Conservation (phyloP, 2,329 filamentous ascomycete genomes). For the Endoconidiophora polonica region DNA sequence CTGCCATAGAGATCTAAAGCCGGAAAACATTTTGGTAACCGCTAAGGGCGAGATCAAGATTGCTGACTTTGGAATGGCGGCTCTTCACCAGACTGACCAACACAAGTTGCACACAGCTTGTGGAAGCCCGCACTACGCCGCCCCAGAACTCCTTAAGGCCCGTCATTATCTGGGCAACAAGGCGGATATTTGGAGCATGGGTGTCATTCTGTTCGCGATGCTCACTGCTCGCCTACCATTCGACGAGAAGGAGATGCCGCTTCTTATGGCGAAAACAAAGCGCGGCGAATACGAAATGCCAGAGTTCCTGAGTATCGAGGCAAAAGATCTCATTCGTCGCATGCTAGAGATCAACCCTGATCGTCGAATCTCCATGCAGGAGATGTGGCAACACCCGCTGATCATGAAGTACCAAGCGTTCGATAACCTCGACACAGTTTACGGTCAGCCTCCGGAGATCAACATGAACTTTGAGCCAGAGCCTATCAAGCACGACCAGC, state of each 20-base stretch:
- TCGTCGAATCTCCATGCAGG: slow-evolving; percentile 58
- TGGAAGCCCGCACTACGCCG: slow-evolving; percentile 91
- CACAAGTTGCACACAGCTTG: slow-evolving; percentile 77
- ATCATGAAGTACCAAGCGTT: slow-evolving; percentile 67
- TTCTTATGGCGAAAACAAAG: slow-evolving; percentile 45
- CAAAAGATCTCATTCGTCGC: slow-evolving; percentile 58
- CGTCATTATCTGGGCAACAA: slow-evolving; percentile 66
- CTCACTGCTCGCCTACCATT: slow-evolving; percentile 75
- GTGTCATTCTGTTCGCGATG: slow-evolving; percentile 77
- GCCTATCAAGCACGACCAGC: slow-evolving; percentile 42
- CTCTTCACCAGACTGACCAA: slow-evolving; percentile 62
- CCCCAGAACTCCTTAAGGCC: slow-evolving; percentile 73
- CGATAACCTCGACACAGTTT: slow-evolving; percentile 43
- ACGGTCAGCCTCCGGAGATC: slow-evolving; percentile 36
- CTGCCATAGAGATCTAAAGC: slow-evolving; percentile 90
- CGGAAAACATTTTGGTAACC: slow-evolving; percentile 87
- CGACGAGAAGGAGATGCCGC: slow-evolving; percentile 45
- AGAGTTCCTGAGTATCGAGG: slow-evolving; percentile 46
- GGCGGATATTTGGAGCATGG: slow-evolving; percentile 89
- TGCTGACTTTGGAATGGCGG: slow-evolving; percentile 96
- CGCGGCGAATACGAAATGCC: slow-evolving; percentile 45
- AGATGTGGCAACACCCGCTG: slow-evolving; percentile 80
- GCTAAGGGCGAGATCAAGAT: slow-evolving; percentile 67
- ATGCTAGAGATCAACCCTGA: slow-evolving; percentile 69
- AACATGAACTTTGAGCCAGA: slow-evolving; percentile 46